Percentiles rank a stretch among this genome's conserved stretches.
Evolutionary conservation across 352 stramenopile genomes (phyloP).

Genomic region (Globisporangium cederbergense): DNA sequence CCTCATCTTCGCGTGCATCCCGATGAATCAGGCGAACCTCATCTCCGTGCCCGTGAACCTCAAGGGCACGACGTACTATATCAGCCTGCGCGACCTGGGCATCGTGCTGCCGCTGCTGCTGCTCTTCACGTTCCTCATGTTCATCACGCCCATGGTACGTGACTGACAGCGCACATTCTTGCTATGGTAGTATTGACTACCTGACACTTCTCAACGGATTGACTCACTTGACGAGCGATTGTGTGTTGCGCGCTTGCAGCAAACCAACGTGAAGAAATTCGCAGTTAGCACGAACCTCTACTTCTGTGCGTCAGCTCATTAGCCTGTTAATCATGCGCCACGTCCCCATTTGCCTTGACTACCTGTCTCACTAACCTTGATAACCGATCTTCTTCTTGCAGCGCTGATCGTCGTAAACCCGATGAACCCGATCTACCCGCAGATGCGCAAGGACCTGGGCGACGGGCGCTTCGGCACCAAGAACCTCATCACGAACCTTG

Average conservation of each 20-base stretch:
- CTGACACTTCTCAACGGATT: not conserved
- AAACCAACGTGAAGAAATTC: slow-evolving; percentile 77
- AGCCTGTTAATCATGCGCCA: not conserved
- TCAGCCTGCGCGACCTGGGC: slow-evolving; percentile 63
- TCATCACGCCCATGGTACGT: slow-evolving; percentile 53
- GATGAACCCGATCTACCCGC: slow-evolving; percentile 58
- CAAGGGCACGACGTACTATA: slow-evolving; percentile 50
- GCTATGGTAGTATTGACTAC: slow-evolving; percentile 13
- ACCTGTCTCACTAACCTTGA: not conserved
- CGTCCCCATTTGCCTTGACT: not conserved
- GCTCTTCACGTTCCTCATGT: slow-evolving; percentile 58
- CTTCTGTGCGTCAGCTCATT: slow-evolving; percentile 46
- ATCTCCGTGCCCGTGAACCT: slow-evolving; percentile 47
- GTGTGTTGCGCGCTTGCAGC: slow-evolving; percentile 17
- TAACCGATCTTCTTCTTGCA: slow-evolving; percentile 11
- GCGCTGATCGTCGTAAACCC: slow-evolving; percentile 59
- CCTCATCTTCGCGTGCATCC: slow-evolving; percentile 48
- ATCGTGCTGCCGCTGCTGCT: slow-evolving; percentile 54
- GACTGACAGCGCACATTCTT: slow-evolving; percentile 18
- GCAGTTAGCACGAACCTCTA: slow-evolving; percentile 73
- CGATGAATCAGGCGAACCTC: slow-evolving; percentile 44
- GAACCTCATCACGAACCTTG: slow-evolving; percentile 64
- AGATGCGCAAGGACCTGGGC: slow-evolving; percentile 43
- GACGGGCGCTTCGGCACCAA: slow-evolving; percentile 40
- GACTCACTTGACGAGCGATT: not conserved